Evolutionary conservation across 1,284 basidiomycete species (phyloP).

Genomic region (Thelephora terrestris): DNA sequence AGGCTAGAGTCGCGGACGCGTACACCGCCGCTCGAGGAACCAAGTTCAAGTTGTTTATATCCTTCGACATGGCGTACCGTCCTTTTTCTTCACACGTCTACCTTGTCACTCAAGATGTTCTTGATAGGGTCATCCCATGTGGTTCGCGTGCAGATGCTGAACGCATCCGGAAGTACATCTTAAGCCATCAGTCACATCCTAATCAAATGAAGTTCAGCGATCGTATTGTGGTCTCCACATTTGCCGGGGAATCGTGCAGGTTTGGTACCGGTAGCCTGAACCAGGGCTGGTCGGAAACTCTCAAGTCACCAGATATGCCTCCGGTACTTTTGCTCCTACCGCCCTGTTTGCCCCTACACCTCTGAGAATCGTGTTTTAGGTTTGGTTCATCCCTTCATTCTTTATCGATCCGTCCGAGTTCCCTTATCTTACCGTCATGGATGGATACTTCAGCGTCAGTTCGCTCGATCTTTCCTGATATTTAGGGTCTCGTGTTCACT

Average conservation of each 20-base stretch:
- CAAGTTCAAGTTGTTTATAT: conserved; percentile 46
- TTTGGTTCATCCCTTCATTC: conserved; percentile 27
- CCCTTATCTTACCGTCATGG: conserved; percentile 17
- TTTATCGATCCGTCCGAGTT: conserved; percentile 24
- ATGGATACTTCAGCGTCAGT: conserved; percentile 29
- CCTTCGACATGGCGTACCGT: conserved; percentile 42
- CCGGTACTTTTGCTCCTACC: conserved; percentile 13
- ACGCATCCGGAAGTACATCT: conserved; percentile 30
- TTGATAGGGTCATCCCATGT: conserved; percentile 27
- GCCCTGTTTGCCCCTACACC: no score
- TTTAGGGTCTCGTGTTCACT: background rate
- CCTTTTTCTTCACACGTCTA: conserved; percentile 7
- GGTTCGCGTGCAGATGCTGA: conserved; percentile 23
- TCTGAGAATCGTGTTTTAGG: background rate
- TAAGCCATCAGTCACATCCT: conserved; percentile 28
- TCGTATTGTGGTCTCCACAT: conserved; percentile 40
- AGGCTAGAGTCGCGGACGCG: conserved; percentile 36
- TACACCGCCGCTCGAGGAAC: conserved; percentile 17
- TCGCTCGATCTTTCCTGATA: background rate
- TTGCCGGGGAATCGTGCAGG: conserved; percentile 40
- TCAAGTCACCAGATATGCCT: conserved; percentile 17
- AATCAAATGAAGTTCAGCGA: conserved; percentile 33
- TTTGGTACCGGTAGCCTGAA: conserved; percentile 29
- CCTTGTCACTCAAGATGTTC: conserved; percentile 1
- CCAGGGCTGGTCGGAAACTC: conserved; percentile 23